These are phyloP conservation scores for Dujonia santamariae DNA, from an alignment of 1,139 yeast genomes.

Conservation along the genomic window DNA sequence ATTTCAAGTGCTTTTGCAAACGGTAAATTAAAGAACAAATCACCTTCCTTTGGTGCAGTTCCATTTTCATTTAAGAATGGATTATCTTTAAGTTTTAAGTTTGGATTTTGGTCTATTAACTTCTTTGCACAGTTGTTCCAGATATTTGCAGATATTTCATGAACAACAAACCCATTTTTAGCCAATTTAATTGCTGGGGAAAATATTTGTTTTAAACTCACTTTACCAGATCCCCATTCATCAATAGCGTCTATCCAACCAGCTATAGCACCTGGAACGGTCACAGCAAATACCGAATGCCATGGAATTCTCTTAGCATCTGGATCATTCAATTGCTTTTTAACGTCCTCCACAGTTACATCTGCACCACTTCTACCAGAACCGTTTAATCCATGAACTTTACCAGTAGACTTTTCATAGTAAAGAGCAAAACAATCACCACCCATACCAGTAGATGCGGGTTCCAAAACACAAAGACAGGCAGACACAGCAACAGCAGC, in stretches of 20 bases:
- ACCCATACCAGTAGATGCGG: conserved; percentile 78
- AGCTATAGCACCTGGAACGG: conserved; percentile 77
- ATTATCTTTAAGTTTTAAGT: conserved; percentile 21
- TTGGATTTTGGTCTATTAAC: conserved; percentile 35
- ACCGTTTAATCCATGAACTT: conserved; percentile 70
- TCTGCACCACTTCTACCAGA: conserved; percentile 67
- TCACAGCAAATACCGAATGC: conserved; percentile 57
- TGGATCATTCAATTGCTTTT: conserved; percentile 38
- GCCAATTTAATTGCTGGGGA: conserved; percentile 74
- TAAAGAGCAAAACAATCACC: conserved; percentile 76
- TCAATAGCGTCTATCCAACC: conserved; percentile 72
- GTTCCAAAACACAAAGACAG: conserved; percentile 69
- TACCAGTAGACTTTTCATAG: conserved; percentile 47
- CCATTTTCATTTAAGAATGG: conserved; percentile 34
- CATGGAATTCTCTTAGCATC: conserved; percentile 40
- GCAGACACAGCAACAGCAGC: conserved; percentile 84
- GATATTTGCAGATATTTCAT: conserved; percentile 52
- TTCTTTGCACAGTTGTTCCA: conserved; percentile 45
- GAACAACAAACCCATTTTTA: conserved; percentile 62
- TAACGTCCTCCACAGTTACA: conserved; percentile 48
- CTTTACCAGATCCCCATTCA: conserved; percentile 72
- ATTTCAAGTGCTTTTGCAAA: conserved; percentile 53
- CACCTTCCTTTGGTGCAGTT: conserved; percentile 56
- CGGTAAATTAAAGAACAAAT: conserved; percentile 49
- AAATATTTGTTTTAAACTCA: conserved; percentile 55